A percentile compares a stretch with the other conserved stretches of the same genome.
phyloP scores from a whole-genome alignment of 108 stramenopile species.

The Poteriospumella lacustris region DNA sequence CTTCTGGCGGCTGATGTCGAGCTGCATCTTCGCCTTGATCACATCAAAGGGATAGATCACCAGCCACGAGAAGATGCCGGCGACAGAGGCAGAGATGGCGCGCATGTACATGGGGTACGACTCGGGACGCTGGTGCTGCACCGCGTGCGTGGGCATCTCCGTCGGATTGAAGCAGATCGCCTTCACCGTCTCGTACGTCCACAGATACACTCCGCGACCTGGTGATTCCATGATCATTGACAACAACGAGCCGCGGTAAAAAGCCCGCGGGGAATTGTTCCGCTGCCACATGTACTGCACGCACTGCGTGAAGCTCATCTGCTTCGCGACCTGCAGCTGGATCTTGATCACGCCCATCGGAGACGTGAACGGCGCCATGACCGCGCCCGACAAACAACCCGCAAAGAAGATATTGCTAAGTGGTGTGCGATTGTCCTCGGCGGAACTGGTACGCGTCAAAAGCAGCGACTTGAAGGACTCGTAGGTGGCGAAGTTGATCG shows the following conservation, averaged over 20 bases:
- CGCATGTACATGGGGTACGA: background rate
- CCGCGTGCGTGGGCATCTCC: too few species aligned
- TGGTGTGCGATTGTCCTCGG: background rate
- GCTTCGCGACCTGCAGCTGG: background rate
- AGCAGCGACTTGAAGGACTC: background rate
- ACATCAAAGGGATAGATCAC: constrained; percentile 16
- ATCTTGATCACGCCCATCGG: background rate
- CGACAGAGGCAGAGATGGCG: background rate
- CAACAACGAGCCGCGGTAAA: background rate
- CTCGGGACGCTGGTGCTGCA: too few species aligned
- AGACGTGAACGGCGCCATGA: background rate
- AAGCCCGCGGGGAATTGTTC: background rate
- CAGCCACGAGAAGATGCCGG: background rate
- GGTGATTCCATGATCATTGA: background rate
- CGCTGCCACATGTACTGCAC: background rate
- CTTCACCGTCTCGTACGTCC: background rate
- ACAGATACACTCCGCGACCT: constrained; percentile 1
- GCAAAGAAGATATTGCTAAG: background rate
- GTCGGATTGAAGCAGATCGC: background rate
- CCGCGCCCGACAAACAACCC: background rate
- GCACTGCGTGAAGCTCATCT: background rate
- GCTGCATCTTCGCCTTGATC: background rate
- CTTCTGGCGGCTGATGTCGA: background rate
- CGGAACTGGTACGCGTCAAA: background rate
- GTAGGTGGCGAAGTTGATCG: constrained; percentile 15